Conservation (phyloP, 345 rosid genomes). For the Brassica carinata region DNA sequence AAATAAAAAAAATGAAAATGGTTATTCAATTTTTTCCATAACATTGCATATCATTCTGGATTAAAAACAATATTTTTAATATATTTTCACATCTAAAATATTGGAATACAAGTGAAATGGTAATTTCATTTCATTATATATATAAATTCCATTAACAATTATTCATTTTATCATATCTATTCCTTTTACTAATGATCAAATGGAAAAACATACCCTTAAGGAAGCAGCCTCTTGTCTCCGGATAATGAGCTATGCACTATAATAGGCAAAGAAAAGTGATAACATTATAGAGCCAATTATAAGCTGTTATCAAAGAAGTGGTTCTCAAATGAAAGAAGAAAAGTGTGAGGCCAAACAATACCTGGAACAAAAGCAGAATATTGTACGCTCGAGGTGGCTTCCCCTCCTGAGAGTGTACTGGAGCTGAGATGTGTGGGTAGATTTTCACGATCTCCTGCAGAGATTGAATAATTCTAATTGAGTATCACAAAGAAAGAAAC, state of each 20-base stretch:
- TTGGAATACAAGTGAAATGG: too few relatives aligned
- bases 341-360: constrained; percentile 21
- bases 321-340: neutral
- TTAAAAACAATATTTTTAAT: too few relatives aligned
- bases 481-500: neutral
- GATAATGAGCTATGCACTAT: constrained; percentile 54
- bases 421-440: constrained; percentile 28
- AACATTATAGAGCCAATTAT: neutral
- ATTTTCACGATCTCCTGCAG: constrained; percentile 48
- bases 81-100: too few relatives aligned
- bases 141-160: too few relatives aligned
- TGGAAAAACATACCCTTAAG: constrained; percentile 49
- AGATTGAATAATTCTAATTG: constrained; percentile 5
- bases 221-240: constrained; percentile 47
- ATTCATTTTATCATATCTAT: too few relatives aligned
- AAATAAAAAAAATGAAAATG: neutral
- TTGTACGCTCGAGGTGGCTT: constrained; percentile 39
- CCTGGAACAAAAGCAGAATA: constrained; percentile 58
- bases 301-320: neutral
- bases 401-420: neutral
- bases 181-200: neutral
- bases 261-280: constrained; percentile 2
- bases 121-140: neutral
- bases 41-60: neutral
- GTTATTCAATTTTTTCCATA: too few relatives aligned